Conservation (phyloP, 2,329 filamentous ascomycete genomes). For the Chaetomiaceae sp. region DNA sequence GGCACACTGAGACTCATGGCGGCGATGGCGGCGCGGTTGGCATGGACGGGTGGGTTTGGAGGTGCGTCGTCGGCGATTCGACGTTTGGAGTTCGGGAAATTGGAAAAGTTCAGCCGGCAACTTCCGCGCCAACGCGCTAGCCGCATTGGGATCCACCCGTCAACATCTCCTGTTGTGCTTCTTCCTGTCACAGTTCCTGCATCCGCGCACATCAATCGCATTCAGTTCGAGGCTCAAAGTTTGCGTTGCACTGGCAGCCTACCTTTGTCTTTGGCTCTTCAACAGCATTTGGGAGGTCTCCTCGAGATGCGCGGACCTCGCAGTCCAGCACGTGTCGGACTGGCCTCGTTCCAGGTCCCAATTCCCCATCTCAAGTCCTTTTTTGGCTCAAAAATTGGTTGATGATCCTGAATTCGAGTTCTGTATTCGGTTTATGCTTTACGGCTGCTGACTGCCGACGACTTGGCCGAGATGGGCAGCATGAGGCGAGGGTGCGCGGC, state of each 20-base stretch:
- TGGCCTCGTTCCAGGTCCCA: too few relatives aligned
- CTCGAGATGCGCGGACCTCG: too few relatives aligned
- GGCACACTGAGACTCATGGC: conserved; percentile 64
- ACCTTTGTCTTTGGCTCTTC: too few relatives aligned
- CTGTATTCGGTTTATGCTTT: too few relatives aligned
- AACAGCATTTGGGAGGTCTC: too few relatives aligned
- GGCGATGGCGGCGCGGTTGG: conserved; percentile 25
- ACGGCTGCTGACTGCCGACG: too few relatives aligned
- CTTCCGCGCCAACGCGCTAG: conserved; percentile 20
- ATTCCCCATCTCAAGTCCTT: too few relatives aligned
- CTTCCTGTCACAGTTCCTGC: conserved; percentile 1
- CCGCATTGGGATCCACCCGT: conserved; percentile 12
- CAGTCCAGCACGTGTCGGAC: too few relatives aligned
- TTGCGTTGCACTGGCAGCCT: too few relatives aligned
- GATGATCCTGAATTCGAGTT: too few relatives aligned
- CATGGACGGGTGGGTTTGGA: conserved; percentile 21
- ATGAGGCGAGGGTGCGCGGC: neutral
- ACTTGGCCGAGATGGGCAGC: too few relatives aligned
- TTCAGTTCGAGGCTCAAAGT: neutral
- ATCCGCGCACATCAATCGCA: neutral
- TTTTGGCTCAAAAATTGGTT: too few relatives aligned
- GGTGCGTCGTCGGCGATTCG: conserved; percentile 6
- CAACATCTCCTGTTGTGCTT: conserved; percentile 5
- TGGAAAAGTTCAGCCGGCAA: conserved; percentile 26
- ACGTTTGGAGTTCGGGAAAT: conserved; percentile 20